Base-by-base conservation (phyloP, 495 filamentous ascomycete genomes). In the Halenospora varia region DNA sequence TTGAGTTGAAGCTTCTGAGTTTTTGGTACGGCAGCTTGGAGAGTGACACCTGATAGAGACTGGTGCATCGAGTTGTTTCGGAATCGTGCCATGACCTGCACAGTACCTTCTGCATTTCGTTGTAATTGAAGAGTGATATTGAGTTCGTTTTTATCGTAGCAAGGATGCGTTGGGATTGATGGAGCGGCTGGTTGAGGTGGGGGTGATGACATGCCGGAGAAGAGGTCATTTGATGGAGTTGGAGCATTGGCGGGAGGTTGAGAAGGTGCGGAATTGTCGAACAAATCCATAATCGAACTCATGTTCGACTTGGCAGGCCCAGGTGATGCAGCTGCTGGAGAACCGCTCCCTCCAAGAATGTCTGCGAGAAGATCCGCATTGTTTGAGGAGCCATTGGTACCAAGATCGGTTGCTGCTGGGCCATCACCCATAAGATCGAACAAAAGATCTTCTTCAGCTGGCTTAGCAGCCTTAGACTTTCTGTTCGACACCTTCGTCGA, bases 1-100 rank as follows among this genome's bases (percentile, higher is more conserved):
- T 92, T 87, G 49, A 98, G 75, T 69, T 96, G 89, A 59, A 98
- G 70, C 65, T 89, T 93, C 72, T 97, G 95, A 35, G 86, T 90
- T 75, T 96, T 97, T 4, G 94, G 95, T 59, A 97, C 94, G 3
- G 94, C 94, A 47, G 92, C 95, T 71, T 97, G 95, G 51, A 98
- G 67, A 4, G 85, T 86, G 17, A 97, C 88, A 29, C 74, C 80
- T 15, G 82, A 78, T 47, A 97, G 78, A n/a, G 71, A 66, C 24
- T 75, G 75, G 50, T 85, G 82, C 52, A 80, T 81, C 13, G 84
- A 86, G 1, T 72, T 77, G 68, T 97, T 97, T 13, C 78, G 77
- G 80, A 98, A 97, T 4, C 88, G 83, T 17, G 90, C 89, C 24
- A 87, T 73, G 9, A 96, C 85, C 66, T 96, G 90, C 15, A 89